These are phyloP conservation scores for Entamoeba histolytica DNA, from an alignment of 208 protist species.

Conservation along the genomic window DNA sequence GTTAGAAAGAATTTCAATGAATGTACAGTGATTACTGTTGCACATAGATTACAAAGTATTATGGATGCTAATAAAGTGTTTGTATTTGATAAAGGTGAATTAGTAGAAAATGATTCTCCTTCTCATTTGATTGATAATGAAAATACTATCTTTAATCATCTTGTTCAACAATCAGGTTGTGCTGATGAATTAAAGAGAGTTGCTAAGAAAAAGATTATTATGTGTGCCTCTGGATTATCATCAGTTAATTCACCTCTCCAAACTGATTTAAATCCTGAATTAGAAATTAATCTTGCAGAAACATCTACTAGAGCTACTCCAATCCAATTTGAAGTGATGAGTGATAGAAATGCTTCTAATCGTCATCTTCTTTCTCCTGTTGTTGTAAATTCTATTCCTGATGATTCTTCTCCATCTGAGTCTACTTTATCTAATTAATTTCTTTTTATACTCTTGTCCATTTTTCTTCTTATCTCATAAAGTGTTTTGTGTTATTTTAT, in stretches of 20 bases:
- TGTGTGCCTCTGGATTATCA: not conserved
- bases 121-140: not conserved
- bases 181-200: not conserved
- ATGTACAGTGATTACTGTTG: conserved; percentile 14
- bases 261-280: not conserved
- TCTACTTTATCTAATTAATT: not conserved
- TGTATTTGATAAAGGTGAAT: conserved; percentile 23
- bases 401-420: not conserved
- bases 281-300: not conserved
- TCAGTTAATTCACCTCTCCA: not conserved
- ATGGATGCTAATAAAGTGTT: conserved; percentile 54
- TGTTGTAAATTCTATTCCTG: not conserved
- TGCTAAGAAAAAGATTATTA: not conserved
- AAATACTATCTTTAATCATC: not conserved
- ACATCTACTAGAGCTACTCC: not conserved
- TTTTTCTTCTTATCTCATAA: no score
- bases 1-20: conserved; percentile 8
- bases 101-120: conserved; percentile 18
- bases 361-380: not conserved
- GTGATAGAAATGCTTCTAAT: not conserved
- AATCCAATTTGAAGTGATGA: not conserved
- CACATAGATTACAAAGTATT: conserved; percentile 22
- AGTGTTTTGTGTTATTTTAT: no score
- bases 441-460: no score
- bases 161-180: not conserved